Evolutionary conservation across 805 yeast genomes (phyloP).

Genomic region (Kodamaea kaohsiungensis): DNA sequence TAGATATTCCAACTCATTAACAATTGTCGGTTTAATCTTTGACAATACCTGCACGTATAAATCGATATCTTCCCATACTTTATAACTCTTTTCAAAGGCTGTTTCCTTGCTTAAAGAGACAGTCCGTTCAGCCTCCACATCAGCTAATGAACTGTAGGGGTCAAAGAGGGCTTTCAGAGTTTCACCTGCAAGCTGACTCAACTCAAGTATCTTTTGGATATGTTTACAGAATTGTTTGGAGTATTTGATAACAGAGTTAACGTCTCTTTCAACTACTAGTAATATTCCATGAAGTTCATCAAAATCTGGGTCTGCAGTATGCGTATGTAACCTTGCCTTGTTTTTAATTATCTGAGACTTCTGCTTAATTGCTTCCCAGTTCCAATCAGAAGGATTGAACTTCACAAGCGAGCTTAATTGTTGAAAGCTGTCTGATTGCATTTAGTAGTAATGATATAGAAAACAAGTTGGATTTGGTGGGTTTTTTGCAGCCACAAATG

Average conservation of each 20-base stretch:
- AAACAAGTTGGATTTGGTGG: not conserved
- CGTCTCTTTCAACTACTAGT: constrained; percentile 17
- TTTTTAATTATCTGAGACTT: constrained; percentile 11
- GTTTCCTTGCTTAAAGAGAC: constrained; percentile 6
- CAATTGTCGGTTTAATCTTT: constrained; percentile 15
- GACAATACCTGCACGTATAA: constrained; percentile 19
- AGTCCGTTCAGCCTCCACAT: not conserved
- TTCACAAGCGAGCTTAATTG: not conserved
- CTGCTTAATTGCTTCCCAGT: constrained; percentile 18
- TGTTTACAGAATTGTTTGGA: constrained; percentile 10
- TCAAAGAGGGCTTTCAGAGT: constrained; percentile 22
- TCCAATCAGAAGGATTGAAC: not conserved
- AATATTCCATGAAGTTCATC: constrained; percentile 24
- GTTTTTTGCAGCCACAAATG: constrained; percentile 3
- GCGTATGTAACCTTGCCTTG: constrained; percentile 9
- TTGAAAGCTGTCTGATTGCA: not conserved
- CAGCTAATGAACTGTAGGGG: constrained; percentile 17
- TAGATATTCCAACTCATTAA: constrained; percentile 14
- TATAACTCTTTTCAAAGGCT: constrained; percentile 12
- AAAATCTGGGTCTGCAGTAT: constrained; percentile 28
- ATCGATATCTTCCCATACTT: constrained; percentile 21
- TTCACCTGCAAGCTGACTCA: constrained; percentile 16
- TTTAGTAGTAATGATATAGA: not conserved
- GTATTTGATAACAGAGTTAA: constrained; percentile 19
- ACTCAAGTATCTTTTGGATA: constrained; percentile 9